Percentiles rank a stretch among this genome's conserved stretches.
Evolutionary conservation across 257 asterid genomes (phyloP).

Genomic region (Prunella vulgaris): DNA sequence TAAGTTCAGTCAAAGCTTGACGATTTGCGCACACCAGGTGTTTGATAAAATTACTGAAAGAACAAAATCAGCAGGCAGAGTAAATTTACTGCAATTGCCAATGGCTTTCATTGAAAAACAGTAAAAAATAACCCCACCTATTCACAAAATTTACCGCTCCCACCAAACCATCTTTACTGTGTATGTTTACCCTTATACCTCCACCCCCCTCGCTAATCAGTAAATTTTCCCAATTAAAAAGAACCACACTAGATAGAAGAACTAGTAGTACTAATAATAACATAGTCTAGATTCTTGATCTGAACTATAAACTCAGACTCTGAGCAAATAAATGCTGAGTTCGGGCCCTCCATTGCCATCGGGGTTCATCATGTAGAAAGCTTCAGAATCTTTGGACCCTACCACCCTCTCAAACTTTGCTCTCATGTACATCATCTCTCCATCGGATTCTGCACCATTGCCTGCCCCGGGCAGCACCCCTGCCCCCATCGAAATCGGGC

Average conservation of each 20-base stretch:
- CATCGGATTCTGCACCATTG: constrained; percentile 39
- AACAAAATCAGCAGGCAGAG: constrained; percentile 23
- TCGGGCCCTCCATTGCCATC: constrained; percentile 98
- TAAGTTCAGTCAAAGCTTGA: background rate
- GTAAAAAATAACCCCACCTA: constrained; percentile 18
- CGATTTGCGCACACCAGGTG: background rate
- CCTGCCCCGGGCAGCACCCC: constrained; percentile 74
- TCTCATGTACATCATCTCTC: constrained; percentile 93
- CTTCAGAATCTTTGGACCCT: constrained; percentile 94
- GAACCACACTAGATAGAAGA: constrained; percentile 8
- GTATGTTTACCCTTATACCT: constrained; percentile 10
- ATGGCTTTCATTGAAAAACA: constrained; percentile 20
- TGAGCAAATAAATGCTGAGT: constrained; percentile 81
- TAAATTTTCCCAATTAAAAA: constrained; percentile 11
- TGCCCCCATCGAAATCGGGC: constrained; percentile 93
- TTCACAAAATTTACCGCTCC: constrained; percentile 39
- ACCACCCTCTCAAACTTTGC: constrained; percentile 93
- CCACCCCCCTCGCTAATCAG: constrained; percentile 11
- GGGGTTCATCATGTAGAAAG: constrained; percentile 98
- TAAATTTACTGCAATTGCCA: constrained; percentile 19
- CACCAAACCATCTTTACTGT: constrained; percentile 20
- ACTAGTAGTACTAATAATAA: background rate
- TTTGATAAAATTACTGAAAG: background rate
- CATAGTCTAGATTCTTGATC: constrained; percentile 12
- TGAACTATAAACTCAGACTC: constrained; percentile 34